A percentile compares a stretch with the other conserved stretches of the same genome.
Evolutionary conservation across 495 filamentous ascomycete species (phyloP).

Genomic region (Penicillium simplicissimum): DNA sequence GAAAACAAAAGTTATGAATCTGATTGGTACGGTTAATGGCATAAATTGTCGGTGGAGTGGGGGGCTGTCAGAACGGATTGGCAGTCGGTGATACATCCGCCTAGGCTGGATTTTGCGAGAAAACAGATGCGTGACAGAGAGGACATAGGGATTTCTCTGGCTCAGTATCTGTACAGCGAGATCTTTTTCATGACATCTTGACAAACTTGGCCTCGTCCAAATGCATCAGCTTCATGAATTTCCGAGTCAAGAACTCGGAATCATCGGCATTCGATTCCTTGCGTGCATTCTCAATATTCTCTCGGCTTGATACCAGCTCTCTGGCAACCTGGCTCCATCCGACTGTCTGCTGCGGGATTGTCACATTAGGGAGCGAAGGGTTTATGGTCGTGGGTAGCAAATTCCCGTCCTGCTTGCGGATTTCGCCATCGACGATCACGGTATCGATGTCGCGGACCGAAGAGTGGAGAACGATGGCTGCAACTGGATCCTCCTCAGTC

Average conservation of each 20-base stretch:
- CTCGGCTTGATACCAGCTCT: conserved; percentile 26
- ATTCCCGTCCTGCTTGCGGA: conserved; percentile 40
- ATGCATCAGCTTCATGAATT: conserved; percentile 19
- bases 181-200: not conserved
- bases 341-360: conserved; percentile 20
- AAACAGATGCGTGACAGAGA: no score
- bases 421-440: conserved; percentile 48
- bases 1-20: no score
- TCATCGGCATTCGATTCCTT: conserved; percentile 23
- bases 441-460: conserved; percentile 46
- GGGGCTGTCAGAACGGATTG: no score
- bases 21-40: no score
- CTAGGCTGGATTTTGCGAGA: no score
- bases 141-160: no score
- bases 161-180: not conserved
- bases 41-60: no score
- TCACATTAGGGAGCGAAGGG: conserved; percentile 15
- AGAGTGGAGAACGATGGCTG: conserved; percentile 48
- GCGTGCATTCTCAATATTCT: conserved; percentile 16
- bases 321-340: conserved; percentile 29
- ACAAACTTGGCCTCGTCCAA: conserved; percentile 13
- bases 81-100: no score
- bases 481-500: conserved; percentile 43
- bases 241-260: conserved; percentile 12
- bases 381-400: conserved; percentile 27